A percentile compares a stretch with the other conserved stretches of the same genome.
Evolutionary conservation across 345 rosid genomes (phyloP).

Genomic region (Psidium friedrichsthalianum): DNA sequence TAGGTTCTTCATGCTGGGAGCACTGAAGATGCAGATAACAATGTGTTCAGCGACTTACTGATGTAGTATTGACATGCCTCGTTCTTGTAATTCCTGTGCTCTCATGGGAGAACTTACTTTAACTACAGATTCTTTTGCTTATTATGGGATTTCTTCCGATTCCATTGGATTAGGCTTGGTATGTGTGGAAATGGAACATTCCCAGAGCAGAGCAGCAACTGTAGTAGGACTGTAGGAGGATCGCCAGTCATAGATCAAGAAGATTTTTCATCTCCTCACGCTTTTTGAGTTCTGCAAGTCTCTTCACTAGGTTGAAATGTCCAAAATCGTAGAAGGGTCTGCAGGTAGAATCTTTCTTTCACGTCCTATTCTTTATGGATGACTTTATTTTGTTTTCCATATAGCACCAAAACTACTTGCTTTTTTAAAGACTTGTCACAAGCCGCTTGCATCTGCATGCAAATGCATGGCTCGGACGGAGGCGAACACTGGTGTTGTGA

Average conservation of each 20-base stretch:
- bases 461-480: background rate
- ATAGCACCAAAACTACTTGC: background rate
- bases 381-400: background rate
- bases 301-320: background rate
- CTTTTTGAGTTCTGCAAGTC: background rate
- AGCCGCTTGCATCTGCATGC: background rate
- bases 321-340: background rate
- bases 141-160: background rate
- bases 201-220: background rate
- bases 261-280: background rate
- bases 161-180: background rate
- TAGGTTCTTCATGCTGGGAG: no score
- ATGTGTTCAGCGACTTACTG: no score
- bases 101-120: background rate
- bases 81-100: background rate
- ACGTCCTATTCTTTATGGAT: background rate
- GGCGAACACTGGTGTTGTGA: background rate
- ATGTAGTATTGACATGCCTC: no score
- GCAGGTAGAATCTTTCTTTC: background rate
- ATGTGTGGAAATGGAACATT: background rate
- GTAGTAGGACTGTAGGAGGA: background rate
- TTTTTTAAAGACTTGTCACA: background rate
- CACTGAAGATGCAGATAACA: no score
- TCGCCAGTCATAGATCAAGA: background rate
- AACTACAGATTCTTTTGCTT: background rate